phyloP scores from a whole-genome alignment of 768 basidiomycete species.

The Lentinula sp. region DNA sequence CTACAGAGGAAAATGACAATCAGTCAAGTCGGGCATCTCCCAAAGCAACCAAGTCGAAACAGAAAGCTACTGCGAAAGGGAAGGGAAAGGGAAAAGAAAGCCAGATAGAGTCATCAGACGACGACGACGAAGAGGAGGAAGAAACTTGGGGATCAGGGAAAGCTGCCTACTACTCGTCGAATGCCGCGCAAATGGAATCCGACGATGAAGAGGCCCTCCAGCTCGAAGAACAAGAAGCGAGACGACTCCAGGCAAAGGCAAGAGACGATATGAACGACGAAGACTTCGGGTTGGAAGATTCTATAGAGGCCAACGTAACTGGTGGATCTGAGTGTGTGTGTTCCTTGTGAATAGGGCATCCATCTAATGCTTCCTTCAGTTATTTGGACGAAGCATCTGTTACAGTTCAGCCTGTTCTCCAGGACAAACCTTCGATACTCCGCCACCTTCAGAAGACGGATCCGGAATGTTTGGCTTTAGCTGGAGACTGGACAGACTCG shows the following conservation, averaged over 20 bases:
- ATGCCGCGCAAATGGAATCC: constrained; percentile 72
- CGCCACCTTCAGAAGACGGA: constrained; percentile 68
- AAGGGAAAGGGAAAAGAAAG: constrained; percentile 22
- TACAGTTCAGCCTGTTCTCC: constrained; percentile 33
- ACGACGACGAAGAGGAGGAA: constrained; percentile 28
- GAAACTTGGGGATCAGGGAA: constrained; percentile 83
- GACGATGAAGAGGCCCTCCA: constrained; percentile 88
- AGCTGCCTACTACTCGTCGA: constrained; percentile 82
- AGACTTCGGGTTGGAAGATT: constrained; percentile 80
- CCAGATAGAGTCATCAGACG: constrained; percentile 19
- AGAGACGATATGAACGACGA: constrained; percentile 66
- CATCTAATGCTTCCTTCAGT: constrained; percentile 16
- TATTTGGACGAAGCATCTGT: constrained; percentile 30
- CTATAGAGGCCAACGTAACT: constrained; percentile 30
- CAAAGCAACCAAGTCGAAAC: constrained; percentile 16
- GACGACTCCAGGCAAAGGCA: constrained; percentile 68
- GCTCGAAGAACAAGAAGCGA: constrained; percentile 85
- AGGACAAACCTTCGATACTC: constrained; percentile 55
- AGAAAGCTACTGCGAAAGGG: constrained; percentile 12
- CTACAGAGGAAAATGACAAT: constrained; percentile 19
- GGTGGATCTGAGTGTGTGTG: constrained; percentile 27
- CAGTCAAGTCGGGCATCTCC: constrained; percentile 19
- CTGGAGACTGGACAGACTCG: constrained; percentile 80
- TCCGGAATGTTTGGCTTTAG: constrained; percentile 76
- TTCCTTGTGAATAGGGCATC: background rate